Percentiles rank a stretch among this genome's conserved stretches.
Conservation (phyloP, 2,329 filamentous ascomycete species). For the Fusarium liriodendri region DNA sequence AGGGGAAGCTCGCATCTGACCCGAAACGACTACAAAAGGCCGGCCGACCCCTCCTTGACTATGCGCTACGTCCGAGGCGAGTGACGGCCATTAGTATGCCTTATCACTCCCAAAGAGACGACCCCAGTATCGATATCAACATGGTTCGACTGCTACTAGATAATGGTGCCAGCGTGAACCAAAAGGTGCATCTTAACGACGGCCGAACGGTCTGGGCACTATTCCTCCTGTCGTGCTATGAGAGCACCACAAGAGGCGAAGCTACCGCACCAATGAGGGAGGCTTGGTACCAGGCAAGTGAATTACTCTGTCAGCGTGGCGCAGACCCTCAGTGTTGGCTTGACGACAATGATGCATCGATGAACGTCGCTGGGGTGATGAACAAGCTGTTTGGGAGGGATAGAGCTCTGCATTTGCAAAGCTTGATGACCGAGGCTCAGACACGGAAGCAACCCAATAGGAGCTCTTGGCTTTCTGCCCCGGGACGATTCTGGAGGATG, state of each 20-base stretch:
- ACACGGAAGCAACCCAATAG: not conserved
- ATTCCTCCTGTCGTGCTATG: not conserved
- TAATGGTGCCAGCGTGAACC: not conserved
- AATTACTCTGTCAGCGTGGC: not conserved
- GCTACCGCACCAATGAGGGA: not conserved
- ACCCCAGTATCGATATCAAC: slow-evolving; percentile 1
- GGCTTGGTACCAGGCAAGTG: not conserved
- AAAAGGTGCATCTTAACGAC: not conserved
- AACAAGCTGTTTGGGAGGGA: not conserved
- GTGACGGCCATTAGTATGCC: slow-evolving; percentile 1
- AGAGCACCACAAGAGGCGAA: not conserved
- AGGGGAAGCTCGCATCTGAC: not conserved
- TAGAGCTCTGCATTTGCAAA: not conserved
- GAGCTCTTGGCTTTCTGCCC: not conserved
- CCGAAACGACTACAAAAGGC: not conserved
- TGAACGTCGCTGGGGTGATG: not conserved
- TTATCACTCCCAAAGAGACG: slow-evolving; percentile 2
- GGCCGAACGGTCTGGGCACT: not conserved
- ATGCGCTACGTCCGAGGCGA: slow-evolving; percentile 8
- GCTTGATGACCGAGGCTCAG: not conserved
- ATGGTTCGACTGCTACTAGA: not conserved
- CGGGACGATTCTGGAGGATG: not conserved
- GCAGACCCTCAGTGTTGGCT: not conserved
- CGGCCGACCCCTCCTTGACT: not conserved
- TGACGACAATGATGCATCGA: not conserved